Evolutionary conservation across 495 filamentous ascomycete species (phyloP).

Genomic region (Aspergillus cavernicola): DNA sequence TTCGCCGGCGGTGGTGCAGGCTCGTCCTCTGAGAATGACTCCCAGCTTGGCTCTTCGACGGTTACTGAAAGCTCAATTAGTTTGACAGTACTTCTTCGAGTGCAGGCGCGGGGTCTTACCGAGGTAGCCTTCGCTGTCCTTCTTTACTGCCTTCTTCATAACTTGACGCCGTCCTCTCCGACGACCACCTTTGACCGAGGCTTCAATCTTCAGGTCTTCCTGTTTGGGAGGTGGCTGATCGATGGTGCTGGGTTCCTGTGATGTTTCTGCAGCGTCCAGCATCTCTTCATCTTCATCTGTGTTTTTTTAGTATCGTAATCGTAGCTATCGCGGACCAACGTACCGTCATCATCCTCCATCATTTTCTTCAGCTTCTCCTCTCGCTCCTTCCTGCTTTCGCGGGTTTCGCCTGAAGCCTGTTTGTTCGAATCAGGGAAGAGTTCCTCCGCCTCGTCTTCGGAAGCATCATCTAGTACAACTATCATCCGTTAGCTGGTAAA

Average conservation of each 20-base stretch:
- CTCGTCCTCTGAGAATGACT: conserved; percentile 93
- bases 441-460: conserved; percentile 71
- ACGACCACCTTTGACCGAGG: conserved; percentile 57
- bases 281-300: conserved; percentile 43
- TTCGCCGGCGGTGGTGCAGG: conserved; percentile 55
- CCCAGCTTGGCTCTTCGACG: conserved; percentile 82
- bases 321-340: conserved; percentile 3
- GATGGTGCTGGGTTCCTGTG: conserved; percentile 40
- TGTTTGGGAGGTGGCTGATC: conserved; percentile 43
- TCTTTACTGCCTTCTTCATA: conserved; percentile 83
- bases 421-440: conserved; percentile 47
- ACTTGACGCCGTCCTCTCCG: conserved; percentile 77
- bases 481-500: conserved; percentile 17
- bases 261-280: conserved; percentile 36
- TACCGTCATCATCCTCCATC: conserved; percentile 84
- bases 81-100: conserved; percentile 3
- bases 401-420: conserved; percentile 31
- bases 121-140: conserved; percentile 92
- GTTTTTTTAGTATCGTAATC: neutral
- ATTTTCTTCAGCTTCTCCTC: conserved; percentile 71
- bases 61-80: conserved; percentile 65
- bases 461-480: conserved; percentile 53
- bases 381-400: conserved; percentile 63
- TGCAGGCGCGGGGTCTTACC: conserved; percentile 49
- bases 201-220: conserved; percentile 38